Base-by-base conservation (phyloP, 208 protist species). In the Porcisia deanei region DNA sequence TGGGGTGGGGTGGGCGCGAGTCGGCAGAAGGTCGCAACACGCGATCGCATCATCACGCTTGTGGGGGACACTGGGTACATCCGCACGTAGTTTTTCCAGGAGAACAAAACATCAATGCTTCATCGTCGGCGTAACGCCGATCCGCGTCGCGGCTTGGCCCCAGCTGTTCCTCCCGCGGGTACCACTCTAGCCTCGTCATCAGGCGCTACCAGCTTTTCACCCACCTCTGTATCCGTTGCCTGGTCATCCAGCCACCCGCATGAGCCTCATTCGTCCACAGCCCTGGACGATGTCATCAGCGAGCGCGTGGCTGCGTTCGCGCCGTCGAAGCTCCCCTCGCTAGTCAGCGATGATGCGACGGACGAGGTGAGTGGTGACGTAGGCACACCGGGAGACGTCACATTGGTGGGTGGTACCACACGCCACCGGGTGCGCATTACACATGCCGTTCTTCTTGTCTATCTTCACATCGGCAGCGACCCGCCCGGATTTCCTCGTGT, bases 391-490 rank as follows among this genome's bases (percentile, higher is more conserved):
- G 71, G 72, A 9, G 74, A 76, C 12, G 72, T 78, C 58, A 68
- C 73, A 25, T 54, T 78, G n/a, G 76, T 75, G 8, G 74, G 63
- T 61, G 75, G 77, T 41, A 70, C 72, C 39, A 65, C 69, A 2
- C 83, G 80, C 12, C 76, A 78, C 18, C 82, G 79, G 34, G 76
- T 78, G 47, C 83, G 76, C 65, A 75, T 88, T n/a, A 85, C 89
- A 25, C 88, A 96, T 55, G 91, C 98, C 12, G 85, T 97, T 41
- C 81, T 99, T 3, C 87, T 99, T 45, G 65, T 99, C 30, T 99
- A 98, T 85, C 90, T 99, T 7, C 99, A 99, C 85, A 98, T 99
- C 75, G 98, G 98, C 66, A 97, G 98, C 69, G 98, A 99, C 86
- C 99, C 99, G 45, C 99, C 99, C 8, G 99, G 99, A 84, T 97